Base-by-base conservation (phyloP, 1,139 yeast species). In the Taphrina communis region DNA sequence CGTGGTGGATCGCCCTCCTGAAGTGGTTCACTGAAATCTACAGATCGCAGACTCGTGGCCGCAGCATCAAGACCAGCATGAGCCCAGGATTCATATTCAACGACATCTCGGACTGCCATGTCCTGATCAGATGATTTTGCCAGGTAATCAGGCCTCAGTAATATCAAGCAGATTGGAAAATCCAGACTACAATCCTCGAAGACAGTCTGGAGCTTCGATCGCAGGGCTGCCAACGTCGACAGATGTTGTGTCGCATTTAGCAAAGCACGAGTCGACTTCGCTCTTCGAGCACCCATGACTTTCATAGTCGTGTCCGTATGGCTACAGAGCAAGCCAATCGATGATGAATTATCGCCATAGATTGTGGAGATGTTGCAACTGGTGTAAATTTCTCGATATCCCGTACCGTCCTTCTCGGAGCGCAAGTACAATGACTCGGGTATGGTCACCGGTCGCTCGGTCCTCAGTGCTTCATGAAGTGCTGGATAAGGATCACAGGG, bases 81-180 rank as follows among this genome's bases (percentile, higher is more conserved):
- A 21, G 39, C 60, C 50, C 46, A 56, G n/a, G 50, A 17, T 19
- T 56, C 50, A 17, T 56, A 56, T 56, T 56, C n/a, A 6, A 56
- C 50, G 9, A 50, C 35, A 50, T 50, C 36, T n/a, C 17, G 41
- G n/a, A 14, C 42, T 14, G 35, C 41, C 12, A 12, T 35, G 36
- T 38, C 36, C 46, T 31, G 36, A 9, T 8, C 21, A 14, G 50
- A 41, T 9, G 50, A 2, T 6, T 50, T 25, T 9, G 31, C 42
- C 36, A 25, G 17, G 38, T 25, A 56, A 14, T 56, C 60, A 7
- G 60, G 46, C 35, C 58, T 19, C 17, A 56, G 17, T 6, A 56
- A 8, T 25, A 56, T 39, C 60, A 56, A 9, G 50, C 46, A 38
- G 21, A 56, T 21, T 8, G 60, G 60, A 56, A 56, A 56, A 25